phyloP scores from a whole-genome alignment of 768 basidiomycete species.

The Chalciporus pseudorubinellus region DNA sequence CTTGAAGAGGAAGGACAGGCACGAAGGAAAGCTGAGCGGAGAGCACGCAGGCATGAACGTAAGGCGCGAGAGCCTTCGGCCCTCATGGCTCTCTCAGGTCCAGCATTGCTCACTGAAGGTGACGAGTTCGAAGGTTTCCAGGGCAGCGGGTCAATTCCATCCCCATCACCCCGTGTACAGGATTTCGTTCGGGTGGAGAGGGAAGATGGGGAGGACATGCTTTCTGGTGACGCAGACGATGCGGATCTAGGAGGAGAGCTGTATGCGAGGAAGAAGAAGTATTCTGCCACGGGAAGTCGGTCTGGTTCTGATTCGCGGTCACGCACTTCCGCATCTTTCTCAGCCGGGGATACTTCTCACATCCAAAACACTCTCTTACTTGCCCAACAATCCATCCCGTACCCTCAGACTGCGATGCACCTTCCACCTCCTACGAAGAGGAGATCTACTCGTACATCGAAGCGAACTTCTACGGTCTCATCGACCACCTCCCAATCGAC shows the following conservation, averaged over 20 bases:
- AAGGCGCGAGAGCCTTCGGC: slow-evolving; percentile 39
- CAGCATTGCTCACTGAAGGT: slow-evolving; percentile 11
- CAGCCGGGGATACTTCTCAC: slow-evolving; percentile 23
- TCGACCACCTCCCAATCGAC: slow-evolving; percentile 47
- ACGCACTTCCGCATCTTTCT: slow-evolving; percentile 53
- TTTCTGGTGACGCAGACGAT: slow-evolving; percentile 41
- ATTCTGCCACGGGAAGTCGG: slow-evolving; percentile 34
- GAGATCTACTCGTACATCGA: slow-evolving; percentile 23
- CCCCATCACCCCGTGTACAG: neutral
- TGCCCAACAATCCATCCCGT: slow-evolving; percentile 25
- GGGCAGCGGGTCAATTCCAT: slow-evolving; percentile 40
- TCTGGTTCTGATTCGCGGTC: slow-evolving; percentile 58
- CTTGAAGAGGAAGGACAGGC: slow-evolving; percentile 40
- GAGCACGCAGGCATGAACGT: slow-evolving; percentile 43
- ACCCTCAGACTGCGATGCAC: slow-evolving; percentile 30
- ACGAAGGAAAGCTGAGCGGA: slow-evolving; percentile 46
- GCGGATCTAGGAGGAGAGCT: slow-evolving; percentile 61
- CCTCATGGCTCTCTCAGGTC: slow-evolving; percentile 35
- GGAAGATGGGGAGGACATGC: slow-evolving; percentile 2
- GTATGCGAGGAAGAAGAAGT: slow-evolving; percentile 43
- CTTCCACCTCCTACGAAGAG: slow-evolving; percentile 18
- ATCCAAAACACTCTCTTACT: slow-evolving; percentile 24
- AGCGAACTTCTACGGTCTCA: slow-evolving; percentile 36
- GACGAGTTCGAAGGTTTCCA: slow-evolving; percentile 67
- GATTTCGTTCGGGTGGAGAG: slow-evolving; percentile 28